Base-by-base conservation (phyloP, 345 rosid species). In the Populus tremula region DNA sequence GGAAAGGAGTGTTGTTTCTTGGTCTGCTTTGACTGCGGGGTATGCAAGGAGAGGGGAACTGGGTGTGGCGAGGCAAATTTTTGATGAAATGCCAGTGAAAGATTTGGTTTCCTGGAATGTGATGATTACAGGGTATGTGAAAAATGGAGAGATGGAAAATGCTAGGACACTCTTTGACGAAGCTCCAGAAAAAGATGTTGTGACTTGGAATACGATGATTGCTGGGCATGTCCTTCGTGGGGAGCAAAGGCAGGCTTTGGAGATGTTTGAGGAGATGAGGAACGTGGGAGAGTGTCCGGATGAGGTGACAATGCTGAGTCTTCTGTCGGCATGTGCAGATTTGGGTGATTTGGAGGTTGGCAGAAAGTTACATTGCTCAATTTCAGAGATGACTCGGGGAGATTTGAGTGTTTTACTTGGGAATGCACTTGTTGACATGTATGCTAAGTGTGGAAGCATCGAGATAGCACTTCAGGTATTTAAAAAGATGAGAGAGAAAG, bases 81-180 rank as follows among this genome's bases (percentile, higher is more conserved):
- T 90, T 36, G 87, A 88, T 81, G 93, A 86, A 80, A 89, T 92
- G 91, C 91, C 91, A 0, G 83, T 79, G 0, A 92, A 85, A 74
- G 93, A 92, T 83, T 82, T 89, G 87, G 89, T 92, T 68, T 90
- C 97, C 71, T 92, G 97, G 94, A 90, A 90, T 82, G 97, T 90
- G 84, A 92, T 92, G 89, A 87, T 92, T 81, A 87, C 94, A 39
- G 91, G 87, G 38, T 90, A 89, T 79, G 76, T 72, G 2, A 92
- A 89, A 71, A 79, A 85, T 25, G 88, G 82, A 80, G 90, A 90
- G 82, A 82, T 89, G 85, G 89, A 72, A 74, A 79, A 38, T 73
- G 94, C 94, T 35, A 90, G 88, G 73, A 80, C 79, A 75, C 93
- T 92, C 66, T 92, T 91, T 77, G 80, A 84, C 82, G 83, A 82